Base-by-base conservation (phyloP, 2,329 filamentous ascomycete genomes). In the Dactylella cylindrospora region DNA sequence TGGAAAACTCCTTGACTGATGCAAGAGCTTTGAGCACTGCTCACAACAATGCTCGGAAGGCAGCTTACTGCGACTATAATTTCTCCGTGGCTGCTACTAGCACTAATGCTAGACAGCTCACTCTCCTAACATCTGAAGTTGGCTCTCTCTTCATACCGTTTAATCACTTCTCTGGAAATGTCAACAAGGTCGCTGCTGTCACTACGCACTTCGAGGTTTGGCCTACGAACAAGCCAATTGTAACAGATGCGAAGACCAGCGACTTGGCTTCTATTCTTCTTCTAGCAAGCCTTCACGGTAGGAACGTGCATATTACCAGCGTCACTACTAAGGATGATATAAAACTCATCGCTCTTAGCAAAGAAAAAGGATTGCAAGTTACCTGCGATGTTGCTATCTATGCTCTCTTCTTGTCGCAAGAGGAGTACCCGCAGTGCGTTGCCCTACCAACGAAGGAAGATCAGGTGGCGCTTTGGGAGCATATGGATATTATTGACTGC, bases 381-480 rank as follows among this genome's bases (percentile, higher is more conserved):
- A 90, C 86, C 17, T 90, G 86, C 73, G 86, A 90, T 71, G 86
- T 90, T 35, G 85, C 84, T n/a, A 79, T 90, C 68, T 90, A 88
- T 76, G 81, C 84, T 13, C 77, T 90, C 33, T 90, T 89, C 76
- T 77, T 90, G 19, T 84, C 84, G 3, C 84, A 83, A 68, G 76
- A 81, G 41, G 84, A 90, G 68, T 87, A 79, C 72, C 84, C 86
- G 1, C 77, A 81, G 53, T 87, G 81, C 70, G 75, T 78, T 61
- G 80, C 81, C 68, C 76, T 90, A 49, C 86, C 86, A 8, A 84
- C 82, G 1, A 75, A 73, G 15, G 76, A 80, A 64, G 86, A 90
- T 68, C 86, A 90, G 73, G 76, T 79, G 55, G 84, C 84, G 31
- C 77, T 90, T 9, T 90, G 86, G 86, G 80, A 85, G 65, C 78